Conservation (phyloP, 2,329 filamentous ascomycete genomes). For the Fusarium albidum region DNA sequence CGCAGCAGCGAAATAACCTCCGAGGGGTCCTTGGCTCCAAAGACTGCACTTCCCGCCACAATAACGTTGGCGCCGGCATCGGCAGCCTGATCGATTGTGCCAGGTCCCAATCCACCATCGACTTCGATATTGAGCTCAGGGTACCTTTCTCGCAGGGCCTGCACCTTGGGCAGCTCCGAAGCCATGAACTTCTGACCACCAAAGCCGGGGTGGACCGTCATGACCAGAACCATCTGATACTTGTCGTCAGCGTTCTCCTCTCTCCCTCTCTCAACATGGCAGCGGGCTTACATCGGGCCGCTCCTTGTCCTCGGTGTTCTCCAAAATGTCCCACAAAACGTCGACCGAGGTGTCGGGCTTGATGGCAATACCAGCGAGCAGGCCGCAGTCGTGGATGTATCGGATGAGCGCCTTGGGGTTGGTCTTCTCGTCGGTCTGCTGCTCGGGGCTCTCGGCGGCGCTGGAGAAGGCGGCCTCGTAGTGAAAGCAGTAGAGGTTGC, state of each 20-base stretch:
- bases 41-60: constrained; percentile 94
- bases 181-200: constrained; percentile 99
- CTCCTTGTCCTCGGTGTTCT: constrained; percentile 75
- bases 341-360: constrained; percentile 93
- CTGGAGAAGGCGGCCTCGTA: constrained; percentile 95
- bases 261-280: background rate
- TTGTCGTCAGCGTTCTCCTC: constrained; percentile 17
- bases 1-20: constrained; percentile 87
- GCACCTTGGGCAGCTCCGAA: constrained; percentile 91
- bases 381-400: constrained; percentile 87
- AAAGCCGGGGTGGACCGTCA: constrained; percentile 98
- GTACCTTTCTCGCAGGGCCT: constrained; percentile 82
- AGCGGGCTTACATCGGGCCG: constrained; percentile 81
- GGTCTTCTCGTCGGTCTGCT: constrained; percentile 74
- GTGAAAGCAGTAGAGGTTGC: constrained; percentile 99
- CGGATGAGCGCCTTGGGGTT: constrained; percentile 84
- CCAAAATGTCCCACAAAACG: constrained; percentile 90
- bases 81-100: constrained; percentile 92
- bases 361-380: constrained; percentile 93
- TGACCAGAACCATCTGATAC: constrained; percentile 91
- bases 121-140: constrained; percentile 97
- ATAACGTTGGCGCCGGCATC: constrained; percentile 98
- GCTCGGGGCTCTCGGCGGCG: constrained; percentile 81
- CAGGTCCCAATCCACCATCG: constrained; percentile 87
- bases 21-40: constrained; percentile 86